These are phyloP conservation scores for Boehmeria nivea DNA, from an alignment of 306 rosid species.

Conservation along the genomic window DNA sequence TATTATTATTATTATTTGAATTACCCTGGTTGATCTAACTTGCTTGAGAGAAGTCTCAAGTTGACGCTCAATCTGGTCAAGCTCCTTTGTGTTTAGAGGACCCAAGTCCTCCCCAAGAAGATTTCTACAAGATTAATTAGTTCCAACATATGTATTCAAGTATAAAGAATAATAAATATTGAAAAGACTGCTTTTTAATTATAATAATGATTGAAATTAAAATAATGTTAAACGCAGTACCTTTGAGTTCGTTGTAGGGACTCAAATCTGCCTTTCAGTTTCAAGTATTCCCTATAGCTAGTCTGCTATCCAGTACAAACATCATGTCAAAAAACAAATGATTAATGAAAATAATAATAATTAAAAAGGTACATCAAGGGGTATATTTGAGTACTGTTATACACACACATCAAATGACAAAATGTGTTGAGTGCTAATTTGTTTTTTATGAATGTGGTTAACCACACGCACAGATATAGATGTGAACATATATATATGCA, in stretches of 20 bases:
- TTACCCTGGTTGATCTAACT: constrained; percentile 85
- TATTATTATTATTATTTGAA: too few species aligned
- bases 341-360: too few species aligned
- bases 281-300: constrained; percentile 88
- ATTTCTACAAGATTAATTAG: constrained; percentile 40
- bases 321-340: background rate
- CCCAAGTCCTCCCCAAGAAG: constrained; percentile 96
- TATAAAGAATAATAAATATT: background rate
- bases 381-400: too few species aligned
- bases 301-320: constrained; percentile 42
- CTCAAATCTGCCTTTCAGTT: constrained; percentile 76
- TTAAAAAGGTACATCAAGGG: too few species aligned
- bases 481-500: background rate
- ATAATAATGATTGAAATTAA: background rate
- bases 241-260: constrained; percentile 91
- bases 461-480: too few species aligned
- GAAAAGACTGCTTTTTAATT: background rate
- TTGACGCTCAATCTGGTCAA: constrained; percentile 94
- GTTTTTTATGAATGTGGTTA: too few species aligned
- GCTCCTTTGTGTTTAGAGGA: constrained; percentile 77
- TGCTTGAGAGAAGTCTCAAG: constrained; percentile 81
- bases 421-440: too few species aligned
- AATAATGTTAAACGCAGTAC: constrained; percentile 21
- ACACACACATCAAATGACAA: too few species aligned
- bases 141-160: background rate